Conservation (phyloP, 2,329 filamentous ascomycete genomes). For the Triangularia setosa region DNA sequence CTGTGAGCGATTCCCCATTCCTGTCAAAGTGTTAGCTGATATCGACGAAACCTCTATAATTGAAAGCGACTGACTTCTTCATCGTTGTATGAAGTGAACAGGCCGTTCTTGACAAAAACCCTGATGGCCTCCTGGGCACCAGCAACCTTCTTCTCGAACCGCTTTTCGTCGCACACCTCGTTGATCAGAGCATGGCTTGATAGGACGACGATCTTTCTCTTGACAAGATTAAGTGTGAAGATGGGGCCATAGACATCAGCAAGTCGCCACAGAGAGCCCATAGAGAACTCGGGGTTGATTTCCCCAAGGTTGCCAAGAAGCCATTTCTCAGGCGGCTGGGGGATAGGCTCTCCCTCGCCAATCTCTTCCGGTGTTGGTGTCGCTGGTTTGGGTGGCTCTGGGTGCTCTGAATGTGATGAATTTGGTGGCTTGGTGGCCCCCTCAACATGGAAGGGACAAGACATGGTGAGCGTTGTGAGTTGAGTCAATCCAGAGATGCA, state of each 20-base stretch:
- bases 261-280: conserved; percentile 20
- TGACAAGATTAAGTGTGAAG: conserved; percentile 22
- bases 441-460: conserved; percentile 15
- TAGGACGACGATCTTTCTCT: conserved; percentile 38
- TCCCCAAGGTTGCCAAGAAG: conserved; percentile 25
- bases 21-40: neutral
- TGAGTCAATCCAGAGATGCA: neutral
- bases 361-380: neutral
- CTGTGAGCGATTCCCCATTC: conserved; percentile 22
- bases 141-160: conserved; percentile 18
- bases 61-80: conserved; percentile 13
- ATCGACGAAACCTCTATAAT: neutral
- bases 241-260: conserved; percentile 23
- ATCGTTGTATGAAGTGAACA: conserved; percentile 20
- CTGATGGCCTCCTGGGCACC: conserved; percentile 16
- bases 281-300: conserved; percentile 23
- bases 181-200: conserved; percentile 45
- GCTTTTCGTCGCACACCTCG: conserved; percentile 29
- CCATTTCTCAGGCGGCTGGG: conserved; percentile 20
- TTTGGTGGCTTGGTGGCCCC: neutral
- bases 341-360: conserved; percentile 17
- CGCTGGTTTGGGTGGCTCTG: neutral
- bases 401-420: neutral
- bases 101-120: conserved; percentile 16
- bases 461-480: conserved; percentile 3